Base-by-base conservation (phyloP, 2,329 filamentous ascomycete species). In the Diaporthe sp. region DNA sequence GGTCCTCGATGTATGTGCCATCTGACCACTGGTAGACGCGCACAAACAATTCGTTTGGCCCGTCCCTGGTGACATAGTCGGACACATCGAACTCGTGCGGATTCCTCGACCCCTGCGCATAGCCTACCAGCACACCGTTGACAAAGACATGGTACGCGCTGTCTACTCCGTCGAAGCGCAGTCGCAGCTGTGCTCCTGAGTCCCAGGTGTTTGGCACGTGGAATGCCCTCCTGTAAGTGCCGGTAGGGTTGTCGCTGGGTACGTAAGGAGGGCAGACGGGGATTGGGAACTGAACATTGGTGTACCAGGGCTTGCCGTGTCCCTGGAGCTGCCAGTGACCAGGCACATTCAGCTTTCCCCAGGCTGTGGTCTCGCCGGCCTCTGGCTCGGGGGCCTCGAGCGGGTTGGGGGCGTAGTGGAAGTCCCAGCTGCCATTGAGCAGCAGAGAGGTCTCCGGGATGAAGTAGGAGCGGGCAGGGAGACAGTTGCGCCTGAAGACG, bases 151-250 rank as follows among this genome's bases (percentile, higher is more conserved):
- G 92, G 79, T 92, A 94, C 0, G 92, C 91, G 79, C 91, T 92
- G 79, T 94, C 93, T 0, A 94, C 92, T 1, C 93, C 93, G 73
- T 94, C 93, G 76, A 94, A 94, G 15, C 93, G 86, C 31, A 94
- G 83, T 22, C 92, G 86, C 25, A 94, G 83, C 77, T 92, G 90
- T 7, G 78, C 80, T 73, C 83, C 80, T 13, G 80, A 79, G 37
- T 84, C 83, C 85, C 88, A 90, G 10, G 84, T 81, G 2, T 82
- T 73, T 0, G 91, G 91, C 4, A 93, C 84, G 2, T 83, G 79
- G 78, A 94, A 93, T 4, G 82, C 84, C 13, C 88, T 88, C 19
- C 88, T 84, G 79, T 94, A 94, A 0, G 88, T 90, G 9, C 92
- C 92, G 0, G 91, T 93, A 4, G 91, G 90, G 73, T 94, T 94